Evolutionary conservation across 1,284 basidiomycete species (phyloP).

Genomic region (Sporisorium scitamineum): DNA sequence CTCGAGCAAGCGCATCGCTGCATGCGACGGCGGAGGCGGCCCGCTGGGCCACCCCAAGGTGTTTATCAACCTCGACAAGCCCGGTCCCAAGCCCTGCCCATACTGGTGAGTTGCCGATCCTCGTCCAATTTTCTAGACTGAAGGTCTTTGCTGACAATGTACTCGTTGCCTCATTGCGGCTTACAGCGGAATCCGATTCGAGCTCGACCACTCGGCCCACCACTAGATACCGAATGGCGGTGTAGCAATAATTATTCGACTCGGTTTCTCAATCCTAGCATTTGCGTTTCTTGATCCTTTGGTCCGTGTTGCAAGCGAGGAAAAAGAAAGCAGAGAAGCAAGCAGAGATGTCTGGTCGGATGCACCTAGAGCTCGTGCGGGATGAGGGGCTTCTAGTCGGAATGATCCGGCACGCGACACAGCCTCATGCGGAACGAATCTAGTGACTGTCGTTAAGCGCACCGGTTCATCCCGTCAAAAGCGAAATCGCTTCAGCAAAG

Average conservation of each 20-base stretch:
- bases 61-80: slow-evolving; percentile 85
- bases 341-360: background rate
- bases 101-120: slow-evolving; percentile 55
- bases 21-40: slow-evolving; percentile 90
- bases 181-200: slow-evolving; percentile 56
- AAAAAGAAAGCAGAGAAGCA: background rate
- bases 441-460: no score
- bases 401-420: no score
- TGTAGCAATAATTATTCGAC: background rate
- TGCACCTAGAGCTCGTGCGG: background rate
- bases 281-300: background rate
- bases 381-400: no score
- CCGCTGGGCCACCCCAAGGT: slow-evolving; percentile 96
- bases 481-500: no score
- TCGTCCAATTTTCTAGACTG: background rate
- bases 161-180: background rate
- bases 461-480: no score
- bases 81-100: slow-evolving; percentile 64
- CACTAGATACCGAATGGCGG: slow-evolving; percentile 17
- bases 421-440: no score
- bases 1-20: slow-evolving; percentile 82
- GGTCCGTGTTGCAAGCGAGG: background rate
- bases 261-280: slow-evolving; percentile 7
- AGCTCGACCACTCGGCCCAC: slow-evolving; percentile 50
- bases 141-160: slow-evolving; percentile 1